Base-by-base conservation (phyloP, 352 stramenopile genomes). In the Phytophthora hybrid region DNA sequence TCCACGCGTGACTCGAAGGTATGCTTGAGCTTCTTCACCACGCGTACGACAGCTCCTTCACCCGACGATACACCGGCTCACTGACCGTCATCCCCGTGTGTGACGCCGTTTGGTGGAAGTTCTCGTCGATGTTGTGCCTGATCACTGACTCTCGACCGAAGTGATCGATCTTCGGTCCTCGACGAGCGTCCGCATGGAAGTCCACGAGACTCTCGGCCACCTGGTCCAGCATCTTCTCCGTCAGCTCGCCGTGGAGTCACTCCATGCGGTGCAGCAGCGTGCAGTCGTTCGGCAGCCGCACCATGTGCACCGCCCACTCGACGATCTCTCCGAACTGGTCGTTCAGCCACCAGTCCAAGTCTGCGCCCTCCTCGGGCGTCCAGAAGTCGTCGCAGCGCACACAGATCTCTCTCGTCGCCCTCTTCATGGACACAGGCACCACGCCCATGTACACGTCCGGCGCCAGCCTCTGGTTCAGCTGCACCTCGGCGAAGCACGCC, bases 281-380 rank as follows among this genome's bases (percentile, higher is more conserved):
- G 46, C 79, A 76, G 18, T 90, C 75, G 60, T 92, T 82, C 0
- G 86, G 79, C 32, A 93, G 79, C 0, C 86, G 86, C 55, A 83
- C 76, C 84, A 93, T 92, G 63, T 91, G 82, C 67, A 93, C 86
- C 4, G 86, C 86, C 86, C 86, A 93, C 76, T 93, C 86, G 14
- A 92, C 64, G 59, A 93, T 91, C 80, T 93, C 86, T 21, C 86
- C 86, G 44, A 82, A 84, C 57, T 84, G 71, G 62, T 92, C 82
- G 52, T 90, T 88, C 13, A 87, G 60, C 81, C 84, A 93, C 70
- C 89, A 93, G 58, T 87, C 79, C 41, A 89, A 77, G 39, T 81
- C 69, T 54, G 70, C 72, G 56, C 81, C 89, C 73, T 89, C 88
- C 66, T 91, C 82, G 11, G 79, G 74, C 49, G 84, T 91, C 86